phyloP scores from a whole-genome alignment of 2,329 filamentous ascomycete genomes.

The Phaeosphaeria sp. region DNA sequence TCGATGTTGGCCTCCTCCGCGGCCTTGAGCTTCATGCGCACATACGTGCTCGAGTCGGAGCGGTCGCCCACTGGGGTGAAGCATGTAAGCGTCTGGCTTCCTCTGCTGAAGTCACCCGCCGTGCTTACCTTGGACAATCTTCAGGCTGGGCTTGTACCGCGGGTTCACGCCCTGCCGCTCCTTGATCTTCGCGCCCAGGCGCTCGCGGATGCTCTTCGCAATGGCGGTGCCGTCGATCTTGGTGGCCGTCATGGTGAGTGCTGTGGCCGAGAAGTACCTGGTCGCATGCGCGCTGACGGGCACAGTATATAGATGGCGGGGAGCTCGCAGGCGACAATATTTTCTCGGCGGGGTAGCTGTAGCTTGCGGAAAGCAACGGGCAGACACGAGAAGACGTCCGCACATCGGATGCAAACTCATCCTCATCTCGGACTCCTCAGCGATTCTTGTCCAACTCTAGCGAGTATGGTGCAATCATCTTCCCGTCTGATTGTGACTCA shows the following conservation, averaged over 20 bases:
- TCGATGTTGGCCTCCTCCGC: conserved; percentile 92
- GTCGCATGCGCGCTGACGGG: conserved; percentile 9
- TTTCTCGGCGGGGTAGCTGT: conserved; percentile 41
- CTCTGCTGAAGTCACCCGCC: conserved; percentile 1
- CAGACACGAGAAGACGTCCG: conserved; percentile 31
- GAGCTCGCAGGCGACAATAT: conserved; percentile 30
- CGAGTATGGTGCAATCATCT: conserved; percentile 21
- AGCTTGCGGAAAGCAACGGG: conserved; percentile 38
- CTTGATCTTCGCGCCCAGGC: conserved; percentile 79
- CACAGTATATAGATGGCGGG: conserved; percentile 25
- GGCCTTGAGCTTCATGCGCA: conserved; percentile 99
- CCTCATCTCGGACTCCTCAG: conserved; percentile 24
- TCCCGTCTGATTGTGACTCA: conserved; percentile 28
- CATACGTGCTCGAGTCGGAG: conserved; percentile 95
- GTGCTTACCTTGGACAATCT: conserved; percentile 86
- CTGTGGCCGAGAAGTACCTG: conserved; percentile 58
- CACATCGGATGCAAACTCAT: conserved; percentile 43
- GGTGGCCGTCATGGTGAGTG: conserved; percentile 76
- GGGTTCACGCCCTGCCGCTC: conserved; percentile 83
- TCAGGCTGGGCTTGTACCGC: conserved; percentile 85
- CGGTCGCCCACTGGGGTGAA: conserved; percentile 77
- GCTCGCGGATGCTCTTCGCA: conserved; percentile 88
- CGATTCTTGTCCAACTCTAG: conserved; percentile 36
- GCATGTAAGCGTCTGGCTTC: conserved; percentile 9
- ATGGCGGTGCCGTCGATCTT: conserved; percentile 97